phyloP scores from a whole-genome alignment of 192 early-diverging fungal genomes.

The Mortierella alpina region DNA sequence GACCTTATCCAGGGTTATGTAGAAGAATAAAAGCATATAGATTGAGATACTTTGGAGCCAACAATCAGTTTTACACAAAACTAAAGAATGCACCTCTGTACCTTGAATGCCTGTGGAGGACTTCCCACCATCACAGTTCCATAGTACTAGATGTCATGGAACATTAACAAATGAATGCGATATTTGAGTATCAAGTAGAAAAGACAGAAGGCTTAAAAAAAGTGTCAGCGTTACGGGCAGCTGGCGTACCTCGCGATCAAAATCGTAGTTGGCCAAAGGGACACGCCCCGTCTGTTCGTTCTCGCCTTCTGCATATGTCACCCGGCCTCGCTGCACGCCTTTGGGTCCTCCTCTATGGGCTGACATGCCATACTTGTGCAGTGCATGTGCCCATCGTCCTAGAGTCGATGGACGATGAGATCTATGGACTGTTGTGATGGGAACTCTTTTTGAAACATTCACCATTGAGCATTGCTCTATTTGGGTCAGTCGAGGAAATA shows the following conservation, averaged over 20 bases:
- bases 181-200: not conserved
- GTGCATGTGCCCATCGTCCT: constrained; percentile 10
- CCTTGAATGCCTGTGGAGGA: constrained; percentile 27
- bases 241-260: constrained; percentile 24
- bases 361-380: constrained; percentile 8
- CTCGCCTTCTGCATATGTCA: not conserved
- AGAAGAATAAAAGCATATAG: not conserved
- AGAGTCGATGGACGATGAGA: not conserved
- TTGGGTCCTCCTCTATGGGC: not conserved
- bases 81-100: not conserved
- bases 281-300: not conserved
- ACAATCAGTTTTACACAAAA: not conserved
- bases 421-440: not conserved
- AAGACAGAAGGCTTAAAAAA: not conserved
- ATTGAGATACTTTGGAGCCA: not conserved
- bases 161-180: not conserved
- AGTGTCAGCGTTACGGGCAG: not conserved
- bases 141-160: constrained; percentile 7
- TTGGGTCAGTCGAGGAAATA: not conserved
- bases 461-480: not conserved
- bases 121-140: constrained; percentile 14
- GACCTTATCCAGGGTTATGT: not conserved
- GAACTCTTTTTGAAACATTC: not conserved
- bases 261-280: constrained; percentile 23
- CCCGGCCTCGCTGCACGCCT: constrained; percentile 22